These are phyloP conservation scores for Cladorrhinum sp. DNA, from an alignment of 2,329 filamentous ascomycete genomes.

Conservation along the genomic window DNA sequence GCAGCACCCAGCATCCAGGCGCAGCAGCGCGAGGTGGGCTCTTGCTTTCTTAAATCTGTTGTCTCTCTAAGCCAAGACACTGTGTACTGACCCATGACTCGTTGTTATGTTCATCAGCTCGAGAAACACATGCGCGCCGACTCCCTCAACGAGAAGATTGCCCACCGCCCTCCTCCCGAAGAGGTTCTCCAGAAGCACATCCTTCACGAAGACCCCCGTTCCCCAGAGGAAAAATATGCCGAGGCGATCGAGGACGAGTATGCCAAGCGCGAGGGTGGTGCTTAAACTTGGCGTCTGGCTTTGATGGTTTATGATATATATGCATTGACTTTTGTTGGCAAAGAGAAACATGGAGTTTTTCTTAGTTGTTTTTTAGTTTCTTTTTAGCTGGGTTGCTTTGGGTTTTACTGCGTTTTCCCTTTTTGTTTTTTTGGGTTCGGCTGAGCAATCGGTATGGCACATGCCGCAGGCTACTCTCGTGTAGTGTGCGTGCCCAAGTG, in stretches of 20 bases:
- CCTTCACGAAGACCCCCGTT: conserved; percentile 64
- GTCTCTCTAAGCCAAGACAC: neutral
- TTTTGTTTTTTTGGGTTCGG: too few relatives aligned
- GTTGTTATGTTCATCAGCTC: conserved; percentile 43
- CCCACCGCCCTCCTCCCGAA: conserved; percentile 71
- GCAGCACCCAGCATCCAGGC: conserved; percentile 77
- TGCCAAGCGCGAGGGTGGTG: conserved; percentile 60
- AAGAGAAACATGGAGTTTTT: neutral
- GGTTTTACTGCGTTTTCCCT: too few relatives aligned
- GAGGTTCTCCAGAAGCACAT: conserved; percentile 77
- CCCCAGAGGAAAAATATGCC: conserved; percentile 54
- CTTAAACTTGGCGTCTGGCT: conserved; percentile 36
- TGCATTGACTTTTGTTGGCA: neutral
- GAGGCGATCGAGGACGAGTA: conserved; percentile 64
- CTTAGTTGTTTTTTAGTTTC: neutral
- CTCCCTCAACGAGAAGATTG: conserved; percentile 81
- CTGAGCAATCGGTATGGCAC: too few relatives aligned
- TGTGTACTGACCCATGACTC: neutral
- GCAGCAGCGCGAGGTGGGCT: conserved; percentile 67
- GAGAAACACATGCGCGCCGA: conserved; percentile 86
- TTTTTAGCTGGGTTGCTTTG: neutral
- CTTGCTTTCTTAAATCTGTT: neutral
- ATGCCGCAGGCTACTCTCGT: too few relatives aligned
- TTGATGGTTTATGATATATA: neutral
- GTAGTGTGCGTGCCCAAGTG: too few relatives aligned